phyloP scores from a whole-genome alignment of 768 basidiomycete species.

The Collybiopsis luxurians region DNA sequence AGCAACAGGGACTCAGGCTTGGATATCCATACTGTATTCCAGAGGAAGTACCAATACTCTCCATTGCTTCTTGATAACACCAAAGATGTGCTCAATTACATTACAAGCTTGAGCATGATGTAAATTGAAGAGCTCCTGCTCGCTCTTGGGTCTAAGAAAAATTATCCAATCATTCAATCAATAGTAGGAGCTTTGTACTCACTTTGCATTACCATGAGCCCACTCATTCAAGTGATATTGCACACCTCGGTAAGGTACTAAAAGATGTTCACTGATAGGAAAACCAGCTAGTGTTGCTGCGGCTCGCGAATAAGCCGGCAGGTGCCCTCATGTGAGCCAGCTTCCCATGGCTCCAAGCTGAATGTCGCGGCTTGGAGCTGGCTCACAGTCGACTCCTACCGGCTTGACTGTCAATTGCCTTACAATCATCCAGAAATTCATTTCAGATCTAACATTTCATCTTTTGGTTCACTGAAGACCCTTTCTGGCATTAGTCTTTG shows the following conservation, averaged over 20 bases:
- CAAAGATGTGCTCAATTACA: slow-evolving; percentile 24
- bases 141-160: slow-evolving; percentile 15
- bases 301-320: too few relatives aligned
- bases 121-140: slow-evolving; percentile 24
- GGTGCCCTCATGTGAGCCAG: too few relatives aligned
- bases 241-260: slow-evolving; percentile 24
- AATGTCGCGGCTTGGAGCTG: too few relatives aligned
- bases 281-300: too few relatives aligned
- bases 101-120: slow-evolving; percentile 21
- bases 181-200: background rate
- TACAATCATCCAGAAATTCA: too few relatives aligned
- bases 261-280: slow-evolving; percentile 16
- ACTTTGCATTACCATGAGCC: slow-evolving; percentile 6
- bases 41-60: slow-evolving; percentile 13
- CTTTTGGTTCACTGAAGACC: too few relatives aligned
- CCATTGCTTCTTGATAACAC: slow-evolving; percentile 21
- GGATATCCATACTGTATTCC: slow-evolving; percentile 18
- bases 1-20: slow-evolving; percentile 20
- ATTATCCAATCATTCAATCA: background rate
- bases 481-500: too few relatives aligned
- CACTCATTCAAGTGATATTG: slow-evolving; percentile 26
- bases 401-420: too few relatives aligned
- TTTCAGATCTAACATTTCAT: too few relatives aligned
- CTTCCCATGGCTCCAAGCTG: too few relatives aligned
- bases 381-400: too few relatives aligned